These are phyloP conservation scores for Mycena filopes DNA, from an alignment of 768 basidiomycete genomes.

Conservation along the genomic window DNA sequence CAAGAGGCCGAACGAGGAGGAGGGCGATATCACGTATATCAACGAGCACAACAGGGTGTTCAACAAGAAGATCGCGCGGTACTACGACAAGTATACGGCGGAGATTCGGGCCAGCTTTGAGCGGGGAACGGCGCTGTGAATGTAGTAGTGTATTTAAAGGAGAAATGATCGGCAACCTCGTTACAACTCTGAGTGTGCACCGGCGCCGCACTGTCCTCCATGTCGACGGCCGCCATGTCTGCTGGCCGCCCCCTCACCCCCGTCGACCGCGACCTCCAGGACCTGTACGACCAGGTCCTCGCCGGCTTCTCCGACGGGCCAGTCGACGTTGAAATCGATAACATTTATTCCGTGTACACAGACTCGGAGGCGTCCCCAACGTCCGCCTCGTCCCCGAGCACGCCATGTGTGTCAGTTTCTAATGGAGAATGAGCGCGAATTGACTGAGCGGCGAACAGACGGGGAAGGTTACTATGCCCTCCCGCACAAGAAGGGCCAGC, in stretches of 20 bases:
- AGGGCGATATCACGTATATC: slow-evolving; percentile 98
- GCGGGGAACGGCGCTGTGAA: slow-evolving; percentile 88
- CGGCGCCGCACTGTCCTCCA: slow-evolving; percentile 11
- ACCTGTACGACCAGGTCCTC: slow-evolving; percentile 36
- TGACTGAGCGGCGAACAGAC: slow-evolving; percentile 14
- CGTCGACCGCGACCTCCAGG: slow-evolving; percentile 34
- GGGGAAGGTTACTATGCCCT: slow-evolving; percentile 17
- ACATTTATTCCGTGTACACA: slow-evolving; percentile 13
- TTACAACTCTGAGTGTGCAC: slow-evolving; percentile 5
- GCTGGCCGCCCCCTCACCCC: slow-evolving; percentile 20
- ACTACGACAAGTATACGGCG: slow-evolving; percentile 96
- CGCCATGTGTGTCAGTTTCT: slow-evolving; percentile 24
- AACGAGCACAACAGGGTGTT: slow-evolving; percentile 98
- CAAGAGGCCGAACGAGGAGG: slow-evolving; percentile 89
- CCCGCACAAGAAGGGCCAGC: slow-evolving; percentile 12
- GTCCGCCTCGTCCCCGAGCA: slow-evolving; percentile 19
- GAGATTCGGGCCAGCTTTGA: slow-evolving; percentile 99
- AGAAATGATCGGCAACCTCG: not conserved
- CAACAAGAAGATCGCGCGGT: slow-evolving; percentile 98
- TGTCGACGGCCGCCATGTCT: slow-evolving; percentile 30
- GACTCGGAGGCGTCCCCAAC: slow-evolving; percentile 22
- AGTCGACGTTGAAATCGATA: slow-evolving; percentile 23
- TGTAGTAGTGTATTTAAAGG: slow-evolving; percentile 5
- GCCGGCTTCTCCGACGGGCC: slow-evolving; percentile 34
- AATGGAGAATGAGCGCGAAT: not conserved